These are phyloP conservation scores for sorghum (Sorghum bicolor) DNA, from an alignment of 176 grass and related monocot genomes.

Conservation along the genomic window DNA sequence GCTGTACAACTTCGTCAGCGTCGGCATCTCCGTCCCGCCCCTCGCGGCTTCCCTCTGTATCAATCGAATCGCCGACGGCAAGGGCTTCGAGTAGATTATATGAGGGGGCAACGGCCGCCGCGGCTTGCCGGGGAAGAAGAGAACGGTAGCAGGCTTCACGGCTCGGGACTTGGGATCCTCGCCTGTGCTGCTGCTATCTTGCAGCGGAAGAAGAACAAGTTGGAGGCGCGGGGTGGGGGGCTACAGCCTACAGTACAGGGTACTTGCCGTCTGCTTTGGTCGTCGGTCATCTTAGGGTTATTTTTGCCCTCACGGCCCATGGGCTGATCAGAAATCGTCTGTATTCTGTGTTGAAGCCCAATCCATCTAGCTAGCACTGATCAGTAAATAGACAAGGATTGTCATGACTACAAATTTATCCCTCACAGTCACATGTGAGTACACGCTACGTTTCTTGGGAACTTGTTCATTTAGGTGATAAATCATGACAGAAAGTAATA, in stretches of 20 bases:
- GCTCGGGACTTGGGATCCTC: slow-evolving; percentile 3
- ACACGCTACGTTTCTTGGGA: too few species aligned
- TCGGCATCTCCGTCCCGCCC: slow-evolving; percentile 51
- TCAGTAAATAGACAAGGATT: too few species aligned
- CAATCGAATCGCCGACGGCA: background rate
- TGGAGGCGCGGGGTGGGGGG: background rate
- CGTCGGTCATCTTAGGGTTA: background rate
- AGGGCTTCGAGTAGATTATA: background rate
- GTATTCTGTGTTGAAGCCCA: background rate
- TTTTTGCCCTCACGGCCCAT: background rate
- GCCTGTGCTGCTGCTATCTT: slow-evolving; percentile 24
- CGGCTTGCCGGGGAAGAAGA: slow-evolving; percentile 31
- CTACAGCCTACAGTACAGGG: background rate
- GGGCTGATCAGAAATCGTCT: background rate
- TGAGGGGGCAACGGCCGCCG: background rate
- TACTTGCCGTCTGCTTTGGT: background rate
- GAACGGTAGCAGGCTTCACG: background rate
- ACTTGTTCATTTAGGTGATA: too few species aligned
- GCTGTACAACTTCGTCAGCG: slow-evolving; percentile 69
- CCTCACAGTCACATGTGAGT: too few species aligned
- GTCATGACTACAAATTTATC: too few species aligned
- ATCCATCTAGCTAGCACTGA: background rate
- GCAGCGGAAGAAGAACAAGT: slow-evolving; percentile 30
- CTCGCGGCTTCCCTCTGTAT: background rate
- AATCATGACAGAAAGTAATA: too few species aligned